Percentiles rank a stretch among this genome's conserved stretches.
Evolutionary conservation across 2,329 filamentous ascomycete species (phyloP).

Genomic region (Pochonia chlamydosporia): DNA sequence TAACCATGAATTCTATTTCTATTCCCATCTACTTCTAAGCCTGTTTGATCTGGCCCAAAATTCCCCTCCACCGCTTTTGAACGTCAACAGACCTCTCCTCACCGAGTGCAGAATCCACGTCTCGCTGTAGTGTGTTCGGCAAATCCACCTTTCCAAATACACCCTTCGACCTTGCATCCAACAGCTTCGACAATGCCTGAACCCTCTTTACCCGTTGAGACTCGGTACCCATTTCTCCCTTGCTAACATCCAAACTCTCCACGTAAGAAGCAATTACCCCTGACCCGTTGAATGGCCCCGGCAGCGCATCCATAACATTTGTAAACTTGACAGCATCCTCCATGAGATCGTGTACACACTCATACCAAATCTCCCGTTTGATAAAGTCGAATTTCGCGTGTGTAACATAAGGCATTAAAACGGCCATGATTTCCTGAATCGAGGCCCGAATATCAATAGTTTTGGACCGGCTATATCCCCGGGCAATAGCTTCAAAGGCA

Average conservation of each 20-base stretch:
- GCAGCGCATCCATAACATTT: slow-evolving; percentile 13
- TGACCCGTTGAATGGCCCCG: slow-evolving; percentile 11
- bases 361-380: slow-evolving; percentile 48
- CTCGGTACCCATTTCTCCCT: slow-evolving; percentile 43
- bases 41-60: slow-evolving; percentile 23
- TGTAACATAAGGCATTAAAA: slow-evolving; percentile 34
- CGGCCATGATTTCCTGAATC: slow-evolving; percentile 32
- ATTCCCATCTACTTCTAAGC: background rate
- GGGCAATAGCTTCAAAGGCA: slow-evolving; percentile 45
- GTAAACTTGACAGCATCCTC: slow-evolving; percentile 27
- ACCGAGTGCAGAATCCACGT: slow-evolving; percentile 27
- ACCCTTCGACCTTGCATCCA: slow-evolving; percentile 35
- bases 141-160: slow-evolving; percentile 31
- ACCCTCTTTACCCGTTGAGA: slow-evolving; percentile 42
- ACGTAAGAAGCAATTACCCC: slow-evolving; percentile 33
- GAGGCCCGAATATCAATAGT: slow-evolving; percentile 29
- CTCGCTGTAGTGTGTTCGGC: slow-evolving; percentile 23
- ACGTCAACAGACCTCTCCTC: slow-evolving; percentile 41
- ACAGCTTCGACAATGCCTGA: slow-evolving; percentile 37
- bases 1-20: slow-evolving; percentile 1
- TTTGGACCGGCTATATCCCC: slow-evolving; percentile 39
- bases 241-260: slow-evolving; percentile 39
- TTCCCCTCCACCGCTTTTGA: slow-evolving; percentile 34
- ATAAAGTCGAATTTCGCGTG: slow-evolving; percentile 34
- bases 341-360: slow-evolving; percentile 41